Evolutionary conservation across 139 green algal genomes (phyloP), one percentile per base, ranked within the genome.

Genomic region (Volvox reticuliferus): DNA sequence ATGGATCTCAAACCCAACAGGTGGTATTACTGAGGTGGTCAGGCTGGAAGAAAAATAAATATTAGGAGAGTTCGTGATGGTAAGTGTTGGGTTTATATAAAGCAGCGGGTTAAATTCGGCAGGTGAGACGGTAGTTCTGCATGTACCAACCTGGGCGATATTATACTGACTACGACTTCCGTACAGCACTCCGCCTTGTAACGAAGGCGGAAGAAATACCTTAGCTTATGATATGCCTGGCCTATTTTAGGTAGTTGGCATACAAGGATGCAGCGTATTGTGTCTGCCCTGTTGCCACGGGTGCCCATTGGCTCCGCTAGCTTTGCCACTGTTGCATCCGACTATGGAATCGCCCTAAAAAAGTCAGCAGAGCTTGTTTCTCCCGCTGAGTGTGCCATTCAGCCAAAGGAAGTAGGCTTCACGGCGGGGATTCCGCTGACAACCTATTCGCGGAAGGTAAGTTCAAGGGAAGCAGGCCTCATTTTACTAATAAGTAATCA

Each of bases 401-500:
- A 77, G 44, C 55, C 86, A n/a, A 88, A 87, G 35, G 94, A 97
- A 75, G 92, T 94, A 67, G 95, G 94, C 9, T 78, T 93, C 22
- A 93, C 88, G 37, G 76, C 91, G 24, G 95, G 95, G 17, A 88
- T 94, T 28, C 95, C 95, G n/a, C 19, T 94, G 67, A 89, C 95
- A n/a, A 96, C 93, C 24, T 97, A 91, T 88, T 94, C 93, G 50
- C 92, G 95, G 33, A 93, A 95, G 92, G 95, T 96, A 26, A 30
- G 88, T 61, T 18, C 30, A 12, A 82, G n/a, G 24, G 32, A 61
- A 19, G 14, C 24, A 24, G 12, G 12, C 55, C 12, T 12, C 5
- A 32, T 65, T 17, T 62, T 9, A 3, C 21, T 24, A 82, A 82
- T 68, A 21, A 28, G 79, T 16, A n/a, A 32, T 67, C 13, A 26